Percentiles rank a stretch among this genome's conserved stretches.
phyloP scores from a whole-genome alignment of 768 basidiomycete genomes.

The Lanmaoa pseudosensibilis region DNA sequence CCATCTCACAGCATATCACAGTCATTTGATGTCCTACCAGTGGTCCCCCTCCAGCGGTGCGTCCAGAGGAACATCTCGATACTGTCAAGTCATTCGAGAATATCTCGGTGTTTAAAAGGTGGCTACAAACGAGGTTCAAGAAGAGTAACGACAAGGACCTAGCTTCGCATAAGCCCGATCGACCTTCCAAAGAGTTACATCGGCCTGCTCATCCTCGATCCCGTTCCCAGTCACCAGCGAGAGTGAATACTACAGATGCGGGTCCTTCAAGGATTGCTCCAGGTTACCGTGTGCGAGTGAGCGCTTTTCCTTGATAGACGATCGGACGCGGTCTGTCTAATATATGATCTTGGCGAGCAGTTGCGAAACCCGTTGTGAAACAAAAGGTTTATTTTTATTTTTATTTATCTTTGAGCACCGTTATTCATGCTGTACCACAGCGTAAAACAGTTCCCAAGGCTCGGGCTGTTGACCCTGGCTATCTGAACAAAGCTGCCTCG shows the following conservation, averaged over 20 bases:
- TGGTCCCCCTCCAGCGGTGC: background rate
- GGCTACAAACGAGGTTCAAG: background rate
- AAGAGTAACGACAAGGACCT: background rate
- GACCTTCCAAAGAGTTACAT: background rate
- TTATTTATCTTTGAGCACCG: too few relatives aligned
- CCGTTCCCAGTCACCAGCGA: background rate
- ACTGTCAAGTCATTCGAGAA: background rate
- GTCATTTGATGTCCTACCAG: background rate
- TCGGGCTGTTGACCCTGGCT: too few relatives aligned
- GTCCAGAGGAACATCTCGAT: background rate
- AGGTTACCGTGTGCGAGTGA: too few relatives aligned
- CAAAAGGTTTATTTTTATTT: too few relatives aligned
- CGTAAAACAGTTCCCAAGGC: background rate
- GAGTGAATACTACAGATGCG: background rate
- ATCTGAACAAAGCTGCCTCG: conserved; percentile 6
- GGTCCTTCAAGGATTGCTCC: background rate
- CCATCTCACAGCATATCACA: background rate
- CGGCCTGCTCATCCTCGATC: background rate
- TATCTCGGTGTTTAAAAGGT: background rate
- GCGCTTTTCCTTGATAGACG: background rate
- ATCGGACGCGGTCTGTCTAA: background rate
- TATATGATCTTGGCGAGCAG: too few relatives aligned
- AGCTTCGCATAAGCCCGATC: background rate
- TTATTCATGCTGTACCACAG: too few relatives aligned
- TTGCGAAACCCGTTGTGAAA: too few relatives aligned